A percentile compares a stretch with the other conserved stretches of the same genome.
phyloP scores from a whole-genome alignment of 2,329 filamentous ascomycete genomes.

The Talaromyces funiculosus region DNA sequence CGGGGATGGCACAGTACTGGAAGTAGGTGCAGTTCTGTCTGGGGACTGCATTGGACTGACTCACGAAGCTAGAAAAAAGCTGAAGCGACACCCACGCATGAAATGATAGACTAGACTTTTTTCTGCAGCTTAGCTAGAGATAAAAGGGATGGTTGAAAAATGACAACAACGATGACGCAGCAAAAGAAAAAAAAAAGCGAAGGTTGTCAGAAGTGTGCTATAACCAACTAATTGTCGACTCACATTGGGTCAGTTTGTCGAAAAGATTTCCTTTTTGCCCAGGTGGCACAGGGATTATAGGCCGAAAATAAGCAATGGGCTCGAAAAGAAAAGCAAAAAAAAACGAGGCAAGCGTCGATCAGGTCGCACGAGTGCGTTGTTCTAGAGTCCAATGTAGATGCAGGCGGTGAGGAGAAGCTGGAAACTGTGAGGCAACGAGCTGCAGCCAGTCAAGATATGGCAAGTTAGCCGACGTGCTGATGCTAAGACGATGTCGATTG shows the following conservation, averaged over 20 bases:
- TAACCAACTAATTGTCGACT: not conserved
- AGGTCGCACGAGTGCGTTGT: slow-evolving; percentile 10
- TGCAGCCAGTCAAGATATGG: slow-evolving; percentile 9
- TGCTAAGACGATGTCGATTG: not conserved
- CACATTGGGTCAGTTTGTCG: slow-evolving; percentile 1
- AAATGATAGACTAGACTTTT: not conserved
- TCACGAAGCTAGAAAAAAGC: not conserved
- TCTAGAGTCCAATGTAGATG: slow-evolving; percentile 1
- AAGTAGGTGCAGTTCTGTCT: slow-evolving; percentile 9
- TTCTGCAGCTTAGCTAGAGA: not conserved
- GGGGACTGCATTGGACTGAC: slow-evolving; percentile 11
- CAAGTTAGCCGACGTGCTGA: not conserved
- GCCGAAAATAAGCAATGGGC: not conserved
- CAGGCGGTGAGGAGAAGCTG: slow-evolving; percentile 8
- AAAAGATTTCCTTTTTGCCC: not conserved
- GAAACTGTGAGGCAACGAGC: slow-evolving; percentile 8
- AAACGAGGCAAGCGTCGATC: slow-evolving; percentile 9
- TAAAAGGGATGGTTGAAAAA: not conserved
- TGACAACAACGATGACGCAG: not conserved
- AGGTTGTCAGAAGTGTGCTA: not conserved
- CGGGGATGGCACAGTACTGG: slow-evolving; percentile 3
- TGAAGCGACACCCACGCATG: not conserved
- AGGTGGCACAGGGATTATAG: not conserved
- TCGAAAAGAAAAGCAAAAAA: slow-evolving; percentile 8
- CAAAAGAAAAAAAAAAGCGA: not conserved